Percentiles rank a stretch among this genome's conserved stretches.
Conservation (phyloP, 176 grass and related monocot species). For the Calamus simplicifolius region DNA sequence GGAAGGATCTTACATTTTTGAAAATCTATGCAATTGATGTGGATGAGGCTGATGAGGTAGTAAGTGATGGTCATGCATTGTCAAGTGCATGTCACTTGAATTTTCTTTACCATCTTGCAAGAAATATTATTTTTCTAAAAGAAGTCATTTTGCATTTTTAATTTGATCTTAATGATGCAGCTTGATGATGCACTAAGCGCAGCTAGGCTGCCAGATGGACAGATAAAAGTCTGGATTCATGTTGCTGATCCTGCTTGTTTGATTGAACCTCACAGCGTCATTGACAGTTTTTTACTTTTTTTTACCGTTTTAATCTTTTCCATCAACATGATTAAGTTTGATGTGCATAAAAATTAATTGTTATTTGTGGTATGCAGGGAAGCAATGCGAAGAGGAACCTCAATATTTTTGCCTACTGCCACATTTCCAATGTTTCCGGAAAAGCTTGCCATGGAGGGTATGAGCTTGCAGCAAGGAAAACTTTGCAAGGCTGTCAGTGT, state of each 20-base stretch:
- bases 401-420: conserved; percentile 91
- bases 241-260: conserved; percentile 81
- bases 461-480: conserved; percentile 91
- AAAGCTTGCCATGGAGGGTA: conserved; percentile 86
- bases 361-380: conserved; percentile 38
- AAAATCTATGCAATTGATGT: conserved; percentile 98
- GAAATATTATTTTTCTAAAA: too few species aligned
- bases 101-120: not conserved
- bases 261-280: conserved; percentile 66
- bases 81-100: conserved; percentile 5
- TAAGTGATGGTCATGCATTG: conserved; percentile 11
- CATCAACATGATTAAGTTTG: too few species aligned
- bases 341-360: not conserved
- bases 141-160: not conserved
- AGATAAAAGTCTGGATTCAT: conserved; percentile 95
- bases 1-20: conserved; percentile 78
- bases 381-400: conserved; percentile 88
- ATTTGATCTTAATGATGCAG: conserved; percentile 34
- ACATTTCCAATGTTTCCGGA: conserved; percentile 91
- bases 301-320: not conserved
- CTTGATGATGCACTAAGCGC: conserved; percentile 97
- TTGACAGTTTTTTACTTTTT: conserved; percentile 62
- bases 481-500: conserved; percentile 69
- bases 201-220: conserved; percentile 70
- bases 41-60: conserved; percentile 94